Conservation (phyloP, 2,329 filamentous ascomycete genomes). For the Neonectria punicea region DNA sequence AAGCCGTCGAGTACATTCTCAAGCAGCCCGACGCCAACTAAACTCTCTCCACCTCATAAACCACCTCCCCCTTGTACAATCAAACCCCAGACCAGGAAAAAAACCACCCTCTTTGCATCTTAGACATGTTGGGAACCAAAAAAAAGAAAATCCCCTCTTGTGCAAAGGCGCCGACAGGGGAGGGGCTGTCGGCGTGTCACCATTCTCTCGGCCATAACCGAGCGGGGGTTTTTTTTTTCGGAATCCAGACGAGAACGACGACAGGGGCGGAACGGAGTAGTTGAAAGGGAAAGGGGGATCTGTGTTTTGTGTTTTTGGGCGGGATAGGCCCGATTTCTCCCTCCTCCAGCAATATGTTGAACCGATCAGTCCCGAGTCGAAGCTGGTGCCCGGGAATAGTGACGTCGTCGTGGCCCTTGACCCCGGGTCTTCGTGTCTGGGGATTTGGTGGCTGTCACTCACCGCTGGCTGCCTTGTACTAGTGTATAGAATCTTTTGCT, state of each 20-base stretch:
- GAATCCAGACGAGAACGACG: background rate
- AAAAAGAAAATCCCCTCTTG: slow-evolving; percentile 8
- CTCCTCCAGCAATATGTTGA: slow-evolving; percentile 7
- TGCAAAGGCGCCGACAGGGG: slow-evolving; percentile 20
- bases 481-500: slow-evolving; percentile 50
- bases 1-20: slow-evolving; percentile 94
- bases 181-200: slow-evolving; percentile 18
- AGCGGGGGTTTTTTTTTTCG: background rate
- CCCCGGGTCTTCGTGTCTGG: background rate
- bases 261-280: background rate
- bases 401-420: background rate
- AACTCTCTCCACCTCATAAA: slow-evolving; percentile 30
- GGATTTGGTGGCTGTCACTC: slow-evolving; percentile 22
- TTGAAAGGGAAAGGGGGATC: background rate
- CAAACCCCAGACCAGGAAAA: slow-evolving; percentile 24
- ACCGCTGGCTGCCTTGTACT: slow-evolving; percentile 46
- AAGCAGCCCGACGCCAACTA: slow-evolving; percentile 90
- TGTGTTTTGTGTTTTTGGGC: slow-evolving; percentile 7
- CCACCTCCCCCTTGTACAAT: slow-evolving; percentile 43
- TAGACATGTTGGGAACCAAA: slow-evolving; percentile 30
- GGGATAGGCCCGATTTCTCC: slow-evolving; percentile 10
- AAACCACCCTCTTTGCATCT: slow-evolving; percentile 26
- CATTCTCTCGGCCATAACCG: background rate
- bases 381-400: slow-evolving; percentile 7
- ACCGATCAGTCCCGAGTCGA: slow-evolving; percentile 1